Evolutionary conservation across 805 yeast genomes (phyloP).

Genomic region (Pichia insulana): DNA sequence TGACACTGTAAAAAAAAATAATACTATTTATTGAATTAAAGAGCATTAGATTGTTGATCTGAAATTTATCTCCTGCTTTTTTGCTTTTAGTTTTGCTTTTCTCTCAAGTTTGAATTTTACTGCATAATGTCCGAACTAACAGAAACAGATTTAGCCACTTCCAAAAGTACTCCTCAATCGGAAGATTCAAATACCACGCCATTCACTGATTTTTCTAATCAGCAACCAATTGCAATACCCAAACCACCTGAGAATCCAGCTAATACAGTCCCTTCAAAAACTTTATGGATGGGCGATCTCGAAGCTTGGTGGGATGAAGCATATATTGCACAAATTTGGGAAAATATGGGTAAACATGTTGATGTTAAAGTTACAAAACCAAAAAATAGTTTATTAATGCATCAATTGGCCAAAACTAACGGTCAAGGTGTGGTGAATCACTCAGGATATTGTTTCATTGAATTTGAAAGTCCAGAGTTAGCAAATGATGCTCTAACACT

Average conservation of each 20-base stretch:
- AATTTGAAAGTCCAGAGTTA: conserved; percentile 58
- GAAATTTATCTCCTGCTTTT: not conserved
- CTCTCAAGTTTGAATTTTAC: not conserved
- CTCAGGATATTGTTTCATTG: conserved; percentile 71
- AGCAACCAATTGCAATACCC: conserved; percentile 32
- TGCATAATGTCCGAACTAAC: not conserved
- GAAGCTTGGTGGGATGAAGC: conserved; percentile 73
- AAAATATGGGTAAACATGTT: conserved; percentile 44
- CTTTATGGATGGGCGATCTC: conserved; percentile 84
- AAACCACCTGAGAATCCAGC: conserved; percentile 46
- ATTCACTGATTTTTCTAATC: conserved; percentile 12
- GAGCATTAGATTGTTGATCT: not conserved
- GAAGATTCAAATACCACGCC: not conserved
- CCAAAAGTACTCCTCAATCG: not conserved
- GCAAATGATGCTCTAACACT: conserved; percentile 61
- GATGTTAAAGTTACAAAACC: conserved; percentile 57
- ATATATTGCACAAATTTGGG: conserved; percentile 53
- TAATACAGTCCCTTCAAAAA: conserved; percentile 49
- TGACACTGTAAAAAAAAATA: too few relatives aligned
- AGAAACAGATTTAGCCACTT: not conserved
- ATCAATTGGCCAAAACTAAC: conserved; percentile 23
- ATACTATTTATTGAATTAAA: too few relatives aligned
- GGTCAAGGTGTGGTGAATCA: conserved; percentile 24
- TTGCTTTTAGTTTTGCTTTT: not conserved
- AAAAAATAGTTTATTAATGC: conserved; percentile 29